Percentiles rank a stretch among this genome's conserved stretches.
phyloP scores from a whole-genome alignment of 192 early-diverging fungal genomes.

The Backusella tuberculispora region DNA sequence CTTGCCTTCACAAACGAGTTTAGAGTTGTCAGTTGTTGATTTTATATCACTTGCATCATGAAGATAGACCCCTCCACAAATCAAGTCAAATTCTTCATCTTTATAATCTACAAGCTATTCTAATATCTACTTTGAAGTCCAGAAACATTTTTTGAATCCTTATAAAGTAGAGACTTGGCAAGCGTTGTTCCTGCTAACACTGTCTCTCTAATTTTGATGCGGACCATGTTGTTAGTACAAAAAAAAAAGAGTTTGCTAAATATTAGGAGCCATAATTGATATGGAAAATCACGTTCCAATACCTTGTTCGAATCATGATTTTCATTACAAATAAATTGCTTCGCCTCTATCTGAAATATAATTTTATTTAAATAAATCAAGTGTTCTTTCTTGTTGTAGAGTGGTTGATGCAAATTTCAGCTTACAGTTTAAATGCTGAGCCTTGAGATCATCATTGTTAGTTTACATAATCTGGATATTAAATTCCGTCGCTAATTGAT shows the following conservation, averaged over 20 bases:
- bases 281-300: not conserved
- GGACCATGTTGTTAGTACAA: no score
- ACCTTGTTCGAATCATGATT: conserved; percentile 4
- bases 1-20: not conserved
- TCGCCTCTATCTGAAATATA: no score
- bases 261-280: conserved; percentile 10
- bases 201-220: not conserved
- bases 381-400: no score
- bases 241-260: conserved; percentile 2
- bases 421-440: no score
- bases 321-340: not conserved
- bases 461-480: no score
- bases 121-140: conserved; percentile 3
- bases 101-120: not conserved
- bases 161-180: not conserved
- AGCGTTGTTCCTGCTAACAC: conserved; percentile 1
- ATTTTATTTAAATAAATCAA: no score
- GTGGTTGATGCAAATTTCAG: no score
- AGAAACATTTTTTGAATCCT: not conserved
- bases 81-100: not conserved
- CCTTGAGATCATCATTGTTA: no score
- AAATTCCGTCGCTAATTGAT: no score
- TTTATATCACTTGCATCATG: not conserved
- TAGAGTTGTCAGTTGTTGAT: not conserved
- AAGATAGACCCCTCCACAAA: not conserved